Evolutionary conservation across 2,329 filamentous ascomycete genomes (phyloP), one percentile per base, ranked within the genome.

Genomic region (Aspergillus uvarum): DNA sequence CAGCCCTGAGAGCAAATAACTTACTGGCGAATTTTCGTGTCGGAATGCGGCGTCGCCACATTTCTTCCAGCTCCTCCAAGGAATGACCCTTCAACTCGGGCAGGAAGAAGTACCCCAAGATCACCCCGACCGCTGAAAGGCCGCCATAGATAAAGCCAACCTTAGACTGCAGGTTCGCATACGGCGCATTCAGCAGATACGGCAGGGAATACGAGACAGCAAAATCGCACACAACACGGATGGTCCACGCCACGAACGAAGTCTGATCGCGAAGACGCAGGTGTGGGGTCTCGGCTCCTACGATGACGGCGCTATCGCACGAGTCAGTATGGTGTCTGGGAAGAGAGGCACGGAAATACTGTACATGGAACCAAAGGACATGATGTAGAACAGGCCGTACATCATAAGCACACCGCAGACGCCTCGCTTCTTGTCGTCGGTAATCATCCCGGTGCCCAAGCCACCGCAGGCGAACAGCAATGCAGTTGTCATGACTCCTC

Each of bases 91-190:
- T 53, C 35, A 59, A 52, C 48, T 59, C 48, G 12, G 58, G 58
- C 0, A 59, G 35, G 38, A 56, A 55, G 19, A 59, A 59, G 26
- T 50, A 51, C n/a, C 47, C 58, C 24, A 47, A 29, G 21, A 32
- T 14, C 14, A 59, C 42, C 16, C 47, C 52, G n/a, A 59, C 8
- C 4, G 54, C 35, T 31, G 58, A 54, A 38, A 38, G 47, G 19
- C 51, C 48, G 26, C 58, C 53, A 31, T 51, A 59, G 11, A 59
- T 47, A 47, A 59, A 56, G 14, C 58, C 58, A 7, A 59, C 51
- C 31, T 51, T 47, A 11, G 50, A 49, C 21, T 47, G 52, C 6
- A 59, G 47, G 29, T 50, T n/a, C 5, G 44, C 53, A 35, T 59
- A 59, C 5, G 22, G 52, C 5, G 48, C 35, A 3, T 59, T 26